phyloP scores from a whole-genome alignment of 2,329 filamentous ascomycete species.

The Alternaria longipes region DNA sequence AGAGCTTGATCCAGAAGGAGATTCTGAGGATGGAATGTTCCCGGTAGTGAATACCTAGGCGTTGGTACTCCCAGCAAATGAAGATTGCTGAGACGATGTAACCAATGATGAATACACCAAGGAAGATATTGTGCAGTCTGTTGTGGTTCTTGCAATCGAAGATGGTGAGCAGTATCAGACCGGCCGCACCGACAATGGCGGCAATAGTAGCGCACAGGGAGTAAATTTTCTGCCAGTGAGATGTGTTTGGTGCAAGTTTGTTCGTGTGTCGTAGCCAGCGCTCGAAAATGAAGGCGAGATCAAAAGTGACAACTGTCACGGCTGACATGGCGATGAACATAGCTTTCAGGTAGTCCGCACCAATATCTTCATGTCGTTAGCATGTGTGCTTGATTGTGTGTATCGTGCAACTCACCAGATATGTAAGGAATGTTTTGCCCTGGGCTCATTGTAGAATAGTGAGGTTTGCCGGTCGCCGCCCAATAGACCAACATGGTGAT shows the following conservation, averaged over 20 bases:
- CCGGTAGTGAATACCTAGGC: conserved; percentile 81
- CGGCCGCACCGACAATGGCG: conserved; percentile 77
- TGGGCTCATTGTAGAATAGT: conserved; percentile 68
- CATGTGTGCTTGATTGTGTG: too few species aligned
- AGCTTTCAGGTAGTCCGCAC: conserved; percentile 72
- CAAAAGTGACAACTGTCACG: conserved; percentile 80
- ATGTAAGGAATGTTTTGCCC: conserved; percentile 75
- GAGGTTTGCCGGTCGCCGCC: conserved; percentile 65
- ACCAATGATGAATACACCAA: conserved; percentile 83
- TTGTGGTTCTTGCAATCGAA: conserved; percentile 82
- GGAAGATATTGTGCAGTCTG: conserved; percentile 75
- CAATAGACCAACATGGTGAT: conserved; percentile 76
- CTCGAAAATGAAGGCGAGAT: conserved; percentile 81
- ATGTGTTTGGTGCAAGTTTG: conserved; percentile 78
- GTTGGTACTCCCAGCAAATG: conserved; percentile 89
- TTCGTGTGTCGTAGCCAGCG: conserved; percentile 85
- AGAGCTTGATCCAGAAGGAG: conserved; percentile 88
- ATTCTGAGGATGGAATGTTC: conserved; percentile 75
- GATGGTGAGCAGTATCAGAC: conserved; percentile 82
- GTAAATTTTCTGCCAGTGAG: conserved; percentile 69
- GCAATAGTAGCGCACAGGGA: conserved; percentile 70
- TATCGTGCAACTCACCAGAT: conserved; percentile 60
- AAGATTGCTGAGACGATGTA: conserved; percentile 88
- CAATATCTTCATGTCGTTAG: conserved; percentile 59
- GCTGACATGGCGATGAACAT: conserved; percentile 78